phyloP scores from a whole-genome alignment of 306 rosid genomes.

The Hylodesmum podocarpum region DNA sequence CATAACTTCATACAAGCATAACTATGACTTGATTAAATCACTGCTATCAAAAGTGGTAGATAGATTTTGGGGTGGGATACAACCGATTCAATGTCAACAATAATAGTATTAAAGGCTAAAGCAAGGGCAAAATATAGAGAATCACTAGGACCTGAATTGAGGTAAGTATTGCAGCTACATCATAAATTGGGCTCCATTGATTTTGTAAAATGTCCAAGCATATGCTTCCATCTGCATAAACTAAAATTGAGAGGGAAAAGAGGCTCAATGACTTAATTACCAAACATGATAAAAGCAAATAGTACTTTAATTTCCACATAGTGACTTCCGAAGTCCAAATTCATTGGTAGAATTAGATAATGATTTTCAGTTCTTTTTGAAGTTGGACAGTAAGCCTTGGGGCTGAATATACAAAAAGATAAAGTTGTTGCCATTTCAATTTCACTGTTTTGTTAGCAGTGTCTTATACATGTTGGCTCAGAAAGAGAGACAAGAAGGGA shows the following conservation, averaged over 20 bases:
- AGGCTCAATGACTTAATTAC: slow-evolving; percentile 4
- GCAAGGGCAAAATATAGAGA: slow-evolving; percentile 4
- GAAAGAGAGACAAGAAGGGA: background rate
- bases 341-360: background rate
- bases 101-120: background rate
- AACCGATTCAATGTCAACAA: background rate
- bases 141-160: slow-evolving; percentile 70
- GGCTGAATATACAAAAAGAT: background rate
- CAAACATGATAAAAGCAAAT: background rate
- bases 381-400: background rate
- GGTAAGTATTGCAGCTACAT: slow-evolving; percentile 90
- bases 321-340: background rate
- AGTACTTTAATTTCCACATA: background rate
- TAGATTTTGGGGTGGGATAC: background rate
- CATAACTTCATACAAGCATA: background rate
- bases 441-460: background rate
- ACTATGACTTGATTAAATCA: background rate
- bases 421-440: background rate
- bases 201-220: slow-evolving; percentile 87
- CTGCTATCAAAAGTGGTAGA: background rate
- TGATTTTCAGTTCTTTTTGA: background rate
- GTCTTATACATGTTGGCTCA: background rate
- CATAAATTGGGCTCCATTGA: slow-evolving; percentile 93
- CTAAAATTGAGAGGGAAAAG: slow-evolving; percentile 40
- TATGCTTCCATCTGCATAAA: slow-evolving; percentile 91